A percentile compares a stretch with the other conserved stretches of the same genome.
Conservation (phyloP, 116 monocot species). For the Zostera marina region DNA sequence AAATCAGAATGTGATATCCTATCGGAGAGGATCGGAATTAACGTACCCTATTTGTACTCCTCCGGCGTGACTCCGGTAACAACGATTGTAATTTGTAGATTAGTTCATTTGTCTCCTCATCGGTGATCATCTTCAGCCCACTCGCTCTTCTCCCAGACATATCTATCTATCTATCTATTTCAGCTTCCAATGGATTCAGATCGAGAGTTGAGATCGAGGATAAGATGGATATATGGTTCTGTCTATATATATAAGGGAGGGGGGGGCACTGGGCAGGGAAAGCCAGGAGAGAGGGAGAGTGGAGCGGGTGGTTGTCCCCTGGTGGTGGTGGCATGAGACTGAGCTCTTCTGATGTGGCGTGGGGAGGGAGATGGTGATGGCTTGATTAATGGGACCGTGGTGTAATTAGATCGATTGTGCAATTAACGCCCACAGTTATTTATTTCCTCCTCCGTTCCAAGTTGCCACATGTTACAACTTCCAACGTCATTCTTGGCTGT, state of each 20-base stretch:
- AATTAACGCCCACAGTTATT: slow-evolving; percentile 5
- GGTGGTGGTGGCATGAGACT: not conserved
- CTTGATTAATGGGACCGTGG: not conserved
- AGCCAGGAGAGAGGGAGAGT: not conserved
- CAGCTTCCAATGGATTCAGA: too few species aligned
- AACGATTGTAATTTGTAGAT: slow-evolving; percentile 83
- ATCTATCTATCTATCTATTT: too few species aligned
- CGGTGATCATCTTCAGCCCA: slow-evolving; percentile 23
- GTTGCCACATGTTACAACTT: slow-evolving; percentile 3
- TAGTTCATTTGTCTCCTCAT: slow-evolving; percentile 86
- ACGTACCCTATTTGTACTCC: slow-evolving; percentile 40
- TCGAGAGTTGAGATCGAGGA: too few species aligned
- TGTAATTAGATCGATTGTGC: not conserved
- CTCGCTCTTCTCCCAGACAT: slow-evolving; percentile 53
- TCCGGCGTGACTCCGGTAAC: slow-evolving; percentile 65
- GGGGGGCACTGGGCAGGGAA: not conserved
- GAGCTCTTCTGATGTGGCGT: not conserved
- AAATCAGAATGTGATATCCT: not conserved
- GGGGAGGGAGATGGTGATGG: not conserved
- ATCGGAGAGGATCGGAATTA: not conserved
- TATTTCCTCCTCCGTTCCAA: slow-evolving; percentile 1
- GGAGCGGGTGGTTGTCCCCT: not conserved
- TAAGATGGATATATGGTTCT: not conserved
- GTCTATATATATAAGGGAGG: slow-evolving; percentile 5
- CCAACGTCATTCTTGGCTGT: too few species aligned